These are phyloP conservation scores for Plenodomus tracheiphilus DNA, from an alignment of 2,329 filamentous ascomycete genomes.

Conservation along the genomic window DNA sequence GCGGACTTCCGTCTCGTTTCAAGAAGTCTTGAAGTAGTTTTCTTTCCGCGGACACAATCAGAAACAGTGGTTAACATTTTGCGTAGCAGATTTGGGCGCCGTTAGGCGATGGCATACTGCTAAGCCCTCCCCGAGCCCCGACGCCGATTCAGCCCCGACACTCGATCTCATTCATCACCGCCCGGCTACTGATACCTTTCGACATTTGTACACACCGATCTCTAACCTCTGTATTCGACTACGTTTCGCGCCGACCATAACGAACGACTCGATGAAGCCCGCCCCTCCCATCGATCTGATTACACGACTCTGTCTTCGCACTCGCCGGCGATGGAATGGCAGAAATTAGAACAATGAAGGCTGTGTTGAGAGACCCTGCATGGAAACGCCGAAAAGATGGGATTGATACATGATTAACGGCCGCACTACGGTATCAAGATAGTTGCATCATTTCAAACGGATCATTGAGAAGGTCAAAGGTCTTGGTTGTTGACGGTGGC, in stretches of 20 bases:
- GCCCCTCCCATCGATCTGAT: slow-evolving; percentile 1
- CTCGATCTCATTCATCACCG: slow-evolving; percentile 40
- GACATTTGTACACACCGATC: slow-evolving; percentile 34
- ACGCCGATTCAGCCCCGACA: slow-evolving; percentile 34
- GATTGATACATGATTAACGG: slow-evolving; percentile 28
- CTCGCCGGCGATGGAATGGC: slow-evolving; percentile 30
- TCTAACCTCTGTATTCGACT: slow-evolving; percentile 23
- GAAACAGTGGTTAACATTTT: slow-evolving; percentile 50
- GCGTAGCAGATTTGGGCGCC: slow-evolving; percentile 92
- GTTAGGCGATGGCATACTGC: slow-evolving; percentile 60
- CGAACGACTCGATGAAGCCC: slow-evolving; percentile 16
- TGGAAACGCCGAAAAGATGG: slow-evolving; percentile 11
- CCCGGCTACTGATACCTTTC: slow-evolving; percentile 33
- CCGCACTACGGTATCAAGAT: slow-evolving; percentile 26
- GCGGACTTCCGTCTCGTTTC: slow-evolving; percentile 72
- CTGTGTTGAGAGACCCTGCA: background rate
- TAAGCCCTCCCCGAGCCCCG: slow-evolving; percentile 37
- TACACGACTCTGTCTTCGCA: background rate
- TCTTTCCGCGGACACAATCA: too few relatives aligned
- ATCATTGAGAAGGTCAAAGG: slow-evolving; percentile 18
- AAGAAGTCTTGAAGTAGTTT: slow-evolving; percentile 66
- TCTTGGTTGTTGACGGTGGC: slow-evolving; percentile 15
- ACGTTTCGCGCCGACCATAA: slow-evolving; percentile 19
- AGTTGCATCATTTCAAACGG: slow-evolving; percentile 21
- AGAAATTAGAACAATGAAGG: slow-evolving; percentile 6